Base-by-base conservation (phyloP, 805 yeast species). In the Barnettozyma pratensis region DNA sequence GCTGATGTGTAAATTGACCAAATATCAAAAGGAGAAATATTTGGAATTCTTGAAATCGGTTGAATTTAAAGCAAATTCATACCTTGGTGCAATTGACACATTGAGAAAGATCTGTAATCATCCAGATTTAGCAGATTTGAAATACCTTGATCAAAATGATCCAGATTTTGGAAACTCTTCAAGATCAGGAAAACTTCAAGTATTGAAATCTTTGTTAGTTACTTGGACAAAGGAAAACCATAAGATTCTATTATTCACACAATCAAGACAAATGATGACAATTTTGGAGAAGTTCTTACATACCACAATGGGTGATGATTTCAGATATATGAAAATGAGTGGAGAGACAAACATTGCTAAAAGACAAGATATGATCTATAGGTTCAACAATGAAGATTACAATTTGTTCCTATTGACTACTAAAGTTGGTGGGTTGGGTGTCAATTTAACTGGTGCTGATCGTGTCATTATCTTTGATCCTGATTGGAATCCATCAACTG, bases 401-500 rank as follows among this genome's bases (percentile, higher is more conserved):
- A 78, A 78, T 49, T 78, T 94, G 2, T 94, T 94, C 63, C 66
- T 94, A 26, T 69, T 94, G 37, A 94, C 99, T 0, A 94, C 99
- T 0, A 80, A 92, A 59, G 99, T 94, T 6, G 99, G 99, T 25
- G 99, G 99, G 0, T 70, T 94, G 37, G 99, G 99, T 25, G 87
- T 92, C 2, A 92, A 92, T 64, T 65, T 92, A 41, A 92, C 97
- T 0, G 98, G 98, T 4, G 98, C 99, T 0, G 90, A 90, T 55
- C 70, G 98, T 41, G 97, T 92, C 10, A 88, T 92, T 26, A 92
- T 92, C 12, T 92, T 78, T 63, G 99, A 92, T 60, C 99, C 99
- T 0, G 98, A 94, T 66, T 92, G 99, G 99, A 92, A 92, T 61
- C 99, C 99, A 1, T 89, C 97, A 1, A 94, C 98, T 0, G 99